Base-by-base conservation (phyloP, 192 early-diverging fungal genomes). In the Globomyces pollinis-pini region DNA sequence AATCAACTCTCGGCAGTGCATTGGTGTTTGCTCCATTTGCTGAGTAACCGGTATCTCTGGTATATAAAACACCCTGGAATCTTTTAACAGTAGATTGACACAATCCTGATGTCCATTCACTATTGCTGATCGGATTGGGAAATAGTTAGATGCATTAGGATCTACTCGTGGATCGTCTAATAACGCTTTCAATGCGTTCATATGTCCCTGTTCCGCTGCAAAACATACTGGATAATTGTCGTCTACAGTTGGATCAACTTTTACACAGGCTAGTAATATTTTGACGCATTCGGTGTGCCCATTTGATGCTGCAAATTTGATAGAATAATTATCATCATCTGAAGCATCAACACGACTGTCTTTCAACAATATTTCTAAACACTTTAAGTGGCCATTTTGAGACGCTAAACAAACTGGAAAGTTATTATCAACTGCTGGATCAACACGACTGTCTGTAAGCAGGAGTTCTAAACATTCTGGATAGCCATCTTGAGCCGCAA, bases 151-250 rank as follows among this genome's bases (percentile, higher is more conserved):
- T 4, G 44, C 21, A 26, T 20, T 24, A 2, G 34, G 42, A 39
- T 63, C 61, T 6, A 63, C 57, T 12, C 60, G 7, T 8, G 42
- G 35, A 45, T 68, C 61, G 18, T 8, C 23, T 12, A 68, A 49
- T 20, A 68, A 50, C 13, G 58, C 20, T 38, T 38, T 31, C 11
- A 63, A 54, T 15, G 63, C 56, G 2, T 59, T 30, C 31, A 43
- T 11, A 24, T 38, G 42, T 21, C 65, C 65, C 18, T 39, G 24
- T 23, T 34, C 31, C 8, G 34, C 24, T 6, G 65, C 60, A 36
- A 33, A 29, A 21, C 24, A 24, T 13, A 57, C 21, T 18, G 55
- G 36, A 12, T 39, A 36, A 21, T 39, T 32, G 7, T 57, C 26
- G 28, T 57, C 39, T 13, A 20, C 38, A 7, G 55, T 39, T 30